Conservation (phyloP, 768 basidiomycete genomes). For the Naganishia antarctica region DNA sequence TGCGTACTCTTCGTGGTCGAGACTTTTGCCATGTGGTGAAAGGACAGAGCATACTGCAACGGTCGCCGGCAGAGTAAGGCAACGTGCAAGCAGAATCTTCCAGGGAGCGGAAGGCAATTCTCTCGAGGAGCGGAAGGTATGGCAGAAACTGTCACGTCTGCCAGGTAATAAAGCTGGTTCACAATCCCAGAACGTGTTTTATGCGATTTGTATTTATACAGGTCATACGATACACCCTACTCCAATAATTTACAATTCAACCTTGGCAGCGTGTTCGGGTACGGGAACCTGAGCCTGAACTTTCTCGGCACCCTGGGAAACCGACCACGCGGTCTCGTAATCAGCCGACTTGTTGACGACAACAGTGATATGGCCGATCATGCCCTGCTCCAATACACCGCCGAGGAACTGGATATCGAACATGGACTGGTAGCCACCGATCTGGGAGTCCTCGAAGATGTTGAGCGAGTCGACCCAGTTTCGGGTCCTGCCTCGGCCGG, state of each 20-base stretch:
- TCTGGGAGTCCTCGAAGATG: slow-evolving; percentile 45
- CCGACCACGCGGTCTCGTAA: slow-evolving; percentile 22
- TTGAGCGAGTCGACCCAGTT: slow-evolving; percentile 49
- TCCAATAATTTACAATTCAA: slow-evolving; percentile 13
- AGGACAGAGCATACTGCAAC: no score
- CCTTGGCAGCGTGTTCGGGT: not conserved
- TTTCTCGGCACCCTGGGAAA: slow-evolving; percentile 19
- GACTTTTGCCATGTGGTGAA: no score
- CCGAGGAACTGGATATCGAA: slow-evolving; percentile 45
- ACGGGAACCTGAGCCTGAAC: slow-evolving; percentile 10
- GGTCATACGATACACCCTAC: not conserved
- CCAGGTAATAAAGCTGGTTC: no score
- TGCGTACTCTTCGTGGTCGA: no score
- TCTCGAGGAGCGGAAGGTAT: no score
- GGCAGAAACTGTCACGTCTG: no score
- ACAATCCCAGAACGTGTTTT: not conserved
- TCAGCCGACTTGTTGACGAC: slow-evolving; percentile 34
- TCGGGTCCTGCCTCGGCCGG: slow-evolving; percentile 43
- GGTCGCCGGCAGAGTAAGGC: no score
- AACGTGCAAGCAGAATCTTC: no score
- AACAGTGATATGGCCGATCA: slow-evolving; percentile 46
- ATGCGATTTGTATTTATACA: not conserved
- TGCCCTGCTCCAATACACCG: slow-evolving; percentile 41
- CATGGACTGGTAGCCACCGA: slow-evolving; percentile 42
- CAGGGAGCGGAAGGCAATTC: no score